These are phyloP conservation scores for Phytopythium mirpurense DNA, from an alignment of 352 stramenopile genomes.

Conservation along the genomic window DNA sequence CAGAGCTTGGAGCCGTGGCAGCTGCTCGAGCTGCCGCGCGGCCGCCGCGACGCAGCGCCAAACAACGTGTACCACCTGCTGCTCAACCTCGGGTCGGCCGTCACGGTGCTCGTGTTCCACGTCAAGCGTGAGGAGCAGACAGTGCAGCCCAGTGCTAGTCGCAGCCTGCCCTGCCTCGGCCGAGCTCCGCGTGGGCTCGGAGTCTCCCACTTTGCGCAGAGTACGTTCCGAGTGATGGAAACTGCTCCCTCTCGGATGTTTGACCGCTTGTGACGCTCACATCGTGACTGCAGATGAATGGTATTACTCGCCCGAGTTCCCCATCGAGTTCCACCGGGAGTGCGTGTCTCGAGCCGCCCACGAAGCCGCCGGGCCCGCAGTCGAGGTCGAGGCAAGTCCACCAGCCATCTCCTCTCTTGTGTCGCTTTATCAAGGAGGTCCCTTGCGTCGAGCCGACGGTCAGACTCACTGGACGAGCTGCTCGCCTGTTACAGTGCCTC, in stretches of 20 bases:
- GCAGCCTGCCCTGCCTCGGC: neutral
- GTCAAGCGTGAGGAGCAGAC: slow-evolving; percentile 6
- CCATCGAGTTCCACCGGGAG: slow-evolving; percentile 19
- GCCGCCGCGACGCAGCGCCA: neutral
- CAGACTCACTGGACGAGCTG: too few relatives aligned
- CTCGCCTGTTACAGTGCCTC: slow-evolving; percentile 37
- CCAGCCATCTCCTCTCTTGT: neutral
- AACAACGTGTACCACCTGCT: slow-evolving; percentile 35
- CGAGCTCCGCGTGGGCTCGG: slow-evolving; percentile 7
- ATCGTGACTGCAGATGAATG: slow-evolving; percentile 17
- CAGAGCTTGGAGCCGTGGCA: slow-evolving; percentile 46
- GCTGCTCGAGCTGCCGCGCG: slow-evolving; percentile 22
- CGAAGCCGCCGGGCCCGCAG: neutral
- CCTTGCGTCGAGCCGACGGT: too few relatives aligned
- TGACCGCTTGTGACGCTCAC: neutral
- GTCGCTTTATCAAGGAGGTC: too few relatives aligned
- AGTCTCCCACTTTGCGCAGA: slow-evolving; percentile 23
- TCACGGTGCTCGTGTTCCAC: slow-evolving; percentile 32
- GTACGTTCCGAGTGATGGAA: too few relatives aligned
- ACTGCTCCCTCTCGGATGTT: too few relatives aligned
- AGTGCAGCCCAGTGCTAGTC: too few relatives aligned
- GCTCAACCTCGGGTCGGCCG: slow-evolving; percentile 33
- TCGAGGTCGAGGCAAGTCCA: neutral
- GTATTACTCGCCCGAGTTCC: slow-evolving; percentile 38
- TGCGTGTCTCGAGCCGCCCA: neutral